Evolutionary conservation across 768 basidiomycete genomes (phyloP), one percentile per base, ranked within the genome.

Genomic region (Panaeolus cyanescens): DNA sequence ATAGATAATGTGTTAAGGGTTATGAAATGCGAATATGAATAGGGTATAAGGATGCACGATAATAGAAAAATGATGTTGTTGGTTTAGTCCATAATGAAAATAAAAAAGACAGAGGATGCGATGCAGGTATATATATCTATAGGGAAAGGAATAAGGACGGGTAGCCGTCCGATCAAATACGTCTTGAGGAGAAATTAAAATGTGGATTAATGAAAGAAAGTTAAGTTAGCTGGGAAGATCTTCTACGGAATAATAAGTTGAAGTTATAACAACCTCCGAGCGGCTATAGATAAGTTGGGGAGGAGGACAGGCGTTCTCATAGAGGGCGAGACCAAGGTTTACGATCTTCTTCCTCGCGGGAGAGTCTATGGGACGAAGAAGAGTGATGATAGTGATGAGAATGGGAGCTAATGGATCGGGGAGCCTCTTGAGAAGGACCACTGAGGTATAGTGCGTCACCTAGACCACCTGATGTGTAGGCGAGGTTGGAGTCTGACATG

Each of bases 261-360:
- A 77, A 76, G 74, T 74, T 72, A 68, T 67, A 72, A 74, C 72
- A 75, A 76, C 66, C 57, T 68, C 77, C 56, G 73, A 74, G 74
- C 75, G 76, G 76, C 61, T 75, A 76, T 81, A 77, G 73, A 74
- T 69, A 78, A 65, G 71, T 66, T 72, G 72, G 69, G 67, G 59
- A 61, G 64, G 63, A 61, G 59, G 58, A 59, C 54, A 56, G 71
- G 70, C 73, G 67, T 74, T 72, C 75, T 82, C 74, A 84, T 67
- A 79, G 80, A 66, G 78, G 75, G 69, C 79, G 74, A 69, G 77
- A 68, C 81, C 82, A 86, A 28, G 45, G 45, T 71, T 82, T 83
- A 68, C 78, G 80, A 53, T 74, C 72, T 55, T 55, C 72, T 54
- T 78, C 77, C 63, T 80, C 80, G 58, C 72, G 74, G 62, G 71